Percentiles rank a stretch among this genome's conserved stretches.
Evolutionary conservation across 176 grass and related monocot genomes (phyloP).

Genomic region (Zea luxurians): DNA sequence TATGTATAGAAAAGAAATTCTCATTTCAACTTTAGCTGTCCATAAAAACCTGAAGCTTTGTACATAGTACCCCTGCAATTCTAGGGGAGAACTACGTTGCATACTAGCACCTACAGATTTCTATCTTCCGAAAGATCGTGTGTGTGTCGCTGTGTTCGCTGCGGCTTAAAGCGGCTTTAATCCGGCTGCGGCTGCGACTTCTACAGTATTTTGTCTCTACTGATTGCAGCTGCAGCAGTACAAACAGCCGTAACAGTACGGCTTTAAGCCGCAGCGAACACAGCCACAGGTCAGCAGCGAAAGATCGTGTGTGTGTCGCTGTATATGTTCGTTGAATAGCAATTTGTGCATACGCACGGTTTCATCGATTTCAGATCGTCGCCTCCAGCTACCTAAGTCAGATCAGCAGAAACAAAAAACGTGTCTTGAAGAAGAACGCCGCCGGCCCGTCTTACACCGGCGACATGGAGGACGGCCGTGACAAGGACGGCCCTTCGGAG

Average conservation of each 20-base stretch:
- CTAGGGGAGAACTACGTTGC: background rate
- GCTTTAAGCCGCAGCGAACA: no score
- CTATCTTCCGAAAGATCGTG: background rate
- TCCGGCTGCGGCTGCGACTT: no score
- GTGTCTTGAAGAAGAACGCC: background rate
- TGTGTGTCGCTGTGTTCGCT: no score
- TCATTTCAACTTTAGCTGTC: background rate
- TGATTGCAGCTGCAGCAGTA: no score
- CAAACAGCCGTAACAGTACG: no score
- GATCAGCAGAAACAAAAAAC: background rate
- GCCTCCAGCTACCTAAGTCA: background rate
- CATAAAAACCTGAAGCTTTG: background rate
- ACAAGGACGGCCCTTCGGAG: constrained; percentile 13
- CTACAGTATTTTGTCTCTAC: no score
- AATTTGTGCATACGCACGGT: background rate
- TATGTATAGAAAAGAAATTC: background rate
- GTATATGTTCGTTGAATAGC: background rate
- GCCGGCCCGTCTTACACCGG: background rate
- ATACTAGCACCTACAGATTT: background rate
- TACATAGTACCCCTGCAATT: background rate
- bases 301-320: background rate
- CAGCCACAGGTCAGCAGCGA: no score
- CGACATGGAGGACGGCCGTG: constrained; percentile 26
- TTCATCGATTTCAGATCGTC: background rate
- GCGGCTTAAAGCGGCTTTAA: no score